A percentile compares a stretch with the other conserved stretches of the same genome.
Conservation (phyloP, 2,329 filamentous ascomycete genomes). For the Ascochyta koolunga region DNA sequence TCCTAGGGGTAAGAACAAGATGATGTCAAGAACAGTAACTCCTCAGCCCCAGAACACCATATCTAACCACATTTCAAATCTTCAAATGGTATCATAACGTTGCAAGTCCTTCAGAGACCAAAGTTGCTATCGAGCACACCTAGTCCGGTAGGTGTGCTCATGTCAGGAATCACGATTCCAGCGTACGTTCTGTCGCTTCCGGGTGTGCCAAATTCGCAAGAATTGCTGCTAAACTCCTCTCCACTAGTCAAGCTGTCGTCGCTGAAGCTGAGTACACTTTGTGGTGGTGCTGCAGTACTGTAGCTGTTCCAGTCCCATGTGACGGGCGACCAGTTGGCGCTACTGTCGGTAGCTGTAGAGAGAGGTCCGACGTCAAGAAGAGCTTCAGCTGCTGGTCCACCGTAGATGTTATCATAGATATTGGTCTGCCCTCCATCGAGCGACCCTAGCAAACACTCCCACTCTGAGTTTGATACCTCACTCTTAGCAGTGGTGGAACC, state of each 20-base stretch:
- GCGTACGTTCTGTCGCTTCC: slow-evolving; percentile 43
- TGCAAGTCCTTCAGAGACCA: slow-evolving; percentile 39
- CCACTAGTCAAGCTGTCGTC: slow-evolving; percentile 65
- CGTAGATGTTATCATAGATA: slow-evolving; percentile 84
- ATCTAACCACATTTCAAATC: neutral
- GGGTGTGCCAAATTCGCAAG: slow-evolving; percentile 38
- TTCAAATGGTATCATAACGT: neutral
- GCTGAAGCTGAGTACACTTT: slow-evolving; percentile 65
- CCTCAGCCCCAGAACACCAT: neutral
- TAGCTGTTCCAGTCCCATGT: slow-evolving; percentile 43
- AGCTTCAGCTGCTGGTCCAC: slow-evolving; percentile 60
- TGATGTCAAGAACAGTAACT: neutral
- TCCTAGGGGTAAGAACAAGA: neutral
- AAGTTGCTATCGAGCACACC: slow-evolving; percentile 50
- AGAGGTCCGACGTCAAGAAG: slow-evolving; percentile 42
- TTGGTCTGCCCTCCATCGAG: slow-evolving; percentile 81
- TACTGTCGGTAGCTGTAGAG: slow-evolving; percentile 37
- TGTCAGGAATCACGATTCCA: slow-evolving; percentile 46
- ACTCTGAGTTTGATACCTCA: slow-evolving; percentile 70
- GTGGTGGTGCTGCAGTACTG: slow-evolving; percentile 46
- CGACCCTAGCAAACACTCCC: slow-evolving; percentile 80
- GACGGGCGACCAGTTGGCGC: slow-evolving; percentile 43
- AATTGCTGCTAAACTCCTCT: slow-evolving; percentile 47
- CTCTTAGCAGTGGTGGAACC: slow-evolving; percentile 47
- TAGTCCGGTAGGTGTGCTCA: slow-evolving; percentile 36